Evolutionary conservation across 1,139 yeast species (phyloP), one percentile per base, ranked within the genome.

Genomic region (Debaryomyces coudertii): DNA sequence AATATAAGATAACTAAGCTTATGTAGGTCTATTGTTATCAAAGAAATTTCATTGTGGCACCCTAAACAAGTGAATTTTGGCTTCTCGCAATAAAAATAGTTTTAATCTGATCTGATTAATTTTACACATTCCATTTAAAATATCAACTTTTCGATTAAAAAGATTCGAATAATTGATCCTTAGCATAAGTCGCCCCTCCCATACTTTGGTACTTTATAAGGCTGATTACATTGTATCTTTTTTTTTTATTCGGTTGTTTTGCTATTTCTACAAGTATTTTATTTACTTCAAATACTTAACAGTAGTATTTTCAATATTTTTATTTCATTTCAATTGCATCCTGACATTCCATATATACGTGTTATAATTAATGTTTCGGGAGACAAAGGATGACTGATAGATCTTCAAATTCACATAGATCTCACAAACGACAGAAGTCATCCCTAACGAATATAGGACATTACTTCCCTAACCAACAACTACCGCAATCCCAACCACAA

Each of bases 381-480:
- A 36, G 29, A 34, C n/a, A 35, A 36, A 47, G 23, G 29, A 54
- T 53, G 57, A 46, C 57, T 39, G 52, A 54, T 42, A 46, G 51
- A 45, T 52, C 57, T 40, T 47, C 51, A 40, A 58, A 59, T 45
- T 23, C 35, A 29, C 51, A 56, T 47, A 58, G 62, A 56, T 54
- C 71, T 31, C 77, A 72, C 55, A 72, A 72, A 55, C 74, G 77
- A 50, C 77, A 71, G 61, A 71, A 71, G 54, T 69, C 74, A 47
- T 69, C 72, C 36, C 47, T 68, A 42, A 73, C 68, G 73, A 69
- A 64, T 51, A 55, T 62, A 20, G 67, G 70, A 24, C 68, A 63
- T 50, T 66, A 68, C 49, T 66, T 64, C 48, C 58, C 55, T n/a
- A 28, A 24, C 11, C 36, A 33, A 23, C 18, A 23, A 35, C n/a